Conservation (phyloP, 139 green algal genomes). For the Chlorella sp. region DNA sequence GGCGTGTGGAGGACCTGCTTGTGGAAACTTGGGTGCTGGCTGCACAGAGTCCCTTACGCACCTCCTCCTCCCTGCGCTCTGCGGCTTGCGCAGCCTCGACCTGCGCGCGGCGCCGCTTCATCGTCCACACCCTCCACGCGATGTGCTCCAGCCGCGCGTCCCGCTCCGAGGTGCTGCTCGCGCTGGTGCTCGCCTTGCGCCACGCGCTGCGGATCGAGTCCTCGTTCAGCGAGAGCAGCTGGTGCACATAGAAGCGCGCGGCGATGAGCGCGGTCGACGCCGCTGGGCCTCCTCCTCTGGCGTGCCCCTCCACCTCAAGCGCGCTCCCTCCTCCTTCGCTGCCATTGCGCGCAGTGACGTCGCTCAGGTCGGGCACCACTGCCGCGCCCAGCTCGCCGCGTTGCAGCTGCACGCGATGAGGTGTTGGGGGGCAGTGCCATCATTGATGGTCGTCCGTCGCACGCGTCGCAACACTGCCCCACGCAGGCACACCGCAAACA, state of each 20-base stretch:
- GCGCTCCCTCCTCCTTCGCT: background rate
- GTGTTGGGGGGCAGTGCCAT: background rate
- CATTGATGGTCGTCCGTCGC: background rate
- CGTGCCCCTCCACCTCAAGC: background rate
- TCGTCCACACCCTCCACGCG: constrained; percentile 79
- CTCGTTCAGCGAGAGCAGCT: background rate
- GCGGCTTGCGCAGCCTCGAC: background rate
- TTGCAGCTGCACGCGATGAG: background rate
- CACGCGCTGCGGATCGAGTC: background rate
- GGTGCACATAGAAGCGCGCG: background rate
- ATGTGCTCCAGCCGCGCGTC: constrained; percentile 78
- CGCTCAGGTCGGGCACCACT: background rate
- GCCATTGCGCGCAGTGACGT: background rate
- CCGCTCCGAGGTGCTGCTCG: constrained; percentile 7
- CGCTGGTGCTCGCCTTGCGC: background rate
- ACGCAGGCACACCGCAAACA: background rate
- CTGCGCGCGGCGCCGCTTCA: constrained; percentile 60
- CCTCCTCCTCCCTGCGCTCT: constrained; percentile 3
- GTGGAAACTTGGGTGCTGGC: background rate
- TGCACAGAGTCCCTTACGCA: background rate
- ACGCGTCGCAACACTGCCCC: background rate
- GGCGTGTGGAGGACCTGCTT: background rate
- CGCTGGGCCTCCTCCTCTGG: background rate
- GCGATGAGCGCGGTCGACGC: too few relatives aligned
- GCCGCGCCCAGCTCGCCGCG: background rate